A percentile compares a stretch with the other conserved stretches of the same genome.
phyloP scores from a whole-genome alignment of 169 alveolate genomes.

The Amoebophrya sp. region DNA sequence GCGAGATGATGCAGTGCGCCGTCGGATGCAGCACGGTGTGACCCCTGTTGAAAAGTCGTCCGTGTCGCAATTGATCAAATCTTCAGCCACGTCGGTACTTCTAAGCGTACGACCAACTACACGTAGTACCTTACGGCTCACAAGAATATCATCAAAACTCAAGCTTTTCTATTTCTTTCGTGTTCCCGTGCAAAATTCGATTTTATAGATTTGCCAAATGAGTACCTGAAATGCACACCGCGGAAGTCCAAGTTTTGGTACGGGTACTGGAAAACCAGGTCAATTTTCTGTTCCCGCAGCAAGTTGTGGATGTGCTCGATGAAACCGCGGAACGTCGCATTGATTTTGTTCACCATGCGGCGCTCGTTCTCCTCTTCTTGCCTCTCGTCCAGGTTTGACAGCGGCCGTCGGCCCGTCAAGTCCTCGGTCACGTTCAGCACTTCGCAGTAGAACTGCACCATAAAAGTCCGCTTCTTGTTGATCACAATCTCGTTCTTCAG shows the following conservation, averaged over 20 bases:
- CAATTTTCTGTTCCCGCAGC: neutral
- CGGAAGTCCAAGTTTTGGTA: neutral
- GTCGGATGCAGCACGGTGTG: too few species aligned
- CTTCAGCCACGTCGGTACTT: too few species aligned
- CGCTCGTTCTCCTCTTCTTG: constrained; percentile 90
- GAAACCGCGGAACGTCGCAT: constrained; percentile 74
- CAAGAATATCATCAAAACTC: too few species aligned
- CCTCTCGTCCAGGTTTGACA: constrained; percentile 56
- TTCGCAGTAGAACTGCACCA: constrained; percentile 80
- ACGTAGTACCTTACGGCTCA: too few species aligned
- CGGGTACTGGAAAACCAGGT: neutral
- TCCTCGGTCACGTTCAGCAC: constrained; percentile 13
- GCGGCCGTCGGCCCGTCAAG: neutral
- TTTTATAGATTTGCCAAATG: too few species aligned
- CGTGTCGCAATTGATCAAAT: too few species aligned
- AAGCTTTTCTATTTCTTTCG: too few species aligned
- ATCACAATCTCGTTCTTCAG: constrained; percentile 26
- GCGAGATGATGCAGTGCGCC: constrained; percentile 74
- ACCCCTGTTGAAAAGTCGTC: too few species aligned
- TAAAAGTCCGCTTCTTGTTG: constrained; percentile 73
- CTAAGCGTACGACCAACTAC: too few species aligned
- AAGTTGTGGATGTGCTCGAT: neutral
- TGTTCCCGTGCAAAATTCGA: too few species aligned
- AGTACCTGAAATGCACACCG: neutral
- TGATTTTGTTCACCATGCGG: constrained; percentile 74